Base-by-base conservation (phyloP, 2,329 filamentous ascomycete species). In the Penicillium olsonii region DNA sequence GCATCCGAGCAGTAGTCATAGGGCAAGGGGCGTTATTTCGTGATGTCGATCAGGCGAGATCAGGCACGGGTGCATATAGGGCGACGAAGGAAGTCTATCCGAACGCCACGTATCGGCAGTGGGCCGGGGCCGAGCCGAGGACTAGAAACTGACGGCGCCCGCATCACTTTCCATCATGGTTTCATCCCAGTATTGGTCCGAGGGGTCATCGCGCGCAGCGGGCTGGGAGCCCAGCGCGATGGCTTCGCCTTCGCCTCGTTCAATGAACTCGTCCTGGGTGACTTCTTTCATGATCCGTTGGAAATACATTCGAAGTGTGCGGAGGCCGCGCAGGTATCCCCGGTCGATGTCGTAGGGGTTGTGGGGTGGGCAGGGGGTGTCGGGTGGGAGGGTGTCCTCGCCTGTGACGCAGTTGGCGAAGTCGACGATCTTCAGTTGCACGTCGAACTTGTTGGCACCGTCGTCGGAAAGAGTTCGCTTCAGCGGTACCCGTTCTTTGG, bases 361-460 rank as follows among this genome's bases (percentile, higher is more conserved):
- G 51, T 84, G 81, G 4, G 94, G 94, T 12, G 94, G 94, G 61
- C 92, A 96, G 15, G 77, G 73, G 2, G 78, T 73, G 51, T 83
- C 78, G 10, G 84, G 72, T 1, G 80, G 73, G 3, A 83, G 63
- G 42, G 73, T 68, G 63, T 96, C 91, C 57, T 94, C 87, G 4
- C 90, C 88, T 1, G 92, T 97, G 29, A 97, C 86, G 65, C 92
- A 96, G 68, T 99, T 99, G 56, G 94, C 94, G 75, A 99, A 99
- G 71, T 99, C 94, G 49, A 96, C 92, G 69, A 99, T 95, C 72
- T 96, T 96, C 74, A 99, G 85, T 69, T 96, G 89, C 39, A 80
- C 77, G 5, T 73, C 66, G 6, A 63, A 61, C 29, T 66, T 68
- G 38, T 67, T 73, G 46, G 70, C 68, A 11, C 62, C 65, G 15